A percentile compares a stretch with the other conserved stretches of the same genome.
phyloP scores from a whole-genome alignment of 2,329 filamentous ascomycete genomes.

The Talaromyces sp. region DNA sequence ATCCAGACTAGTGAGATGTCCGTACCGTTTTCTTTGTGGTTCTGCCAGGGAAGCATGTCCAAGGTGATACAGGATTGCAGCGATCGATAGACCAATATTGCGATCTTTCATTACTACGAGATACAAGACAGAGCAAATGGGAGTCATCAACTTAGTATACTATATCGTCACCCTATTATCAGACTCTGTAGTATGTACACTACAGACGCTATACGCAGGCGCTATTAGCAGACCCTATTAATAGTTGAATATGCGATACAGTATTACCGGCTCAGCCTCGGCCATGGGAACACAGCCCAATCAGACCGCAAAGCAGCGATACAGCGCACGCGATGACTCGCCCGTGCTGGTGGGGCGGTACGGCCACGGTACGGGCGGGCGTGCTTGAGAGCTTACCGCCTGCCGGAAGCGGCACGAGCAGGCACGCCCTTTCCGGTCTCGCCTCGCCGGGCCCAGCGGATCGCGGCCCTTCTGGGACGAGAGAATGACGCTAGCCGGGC shows the following conservation, averaged over 20 bases:
- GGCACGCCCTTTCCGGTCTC: conserved; percentile 5
- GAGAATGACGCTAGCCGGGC: neutral
- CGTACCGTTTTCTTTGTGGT: neutral
- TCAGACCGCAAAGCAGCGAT: neutral
- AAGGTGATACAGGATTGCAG: too few species aligned
- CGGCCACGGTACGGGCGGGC: neutral
- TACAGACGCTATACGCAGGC: neutral
- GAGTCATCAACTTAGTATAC: too few species aligned
- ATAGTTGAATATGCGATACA: neutral
- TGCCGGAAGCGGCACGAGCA: conserved; percentile 9
- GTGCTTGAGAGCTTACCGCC: conserved; percentile 4
- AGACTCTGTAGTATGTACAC: neutral
- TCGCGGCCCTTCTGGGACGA: neutral
- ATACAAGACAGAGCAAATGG: too few species aligned
- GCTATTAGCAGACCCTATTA: neutral
- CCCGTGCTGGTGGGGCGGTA: neutral
- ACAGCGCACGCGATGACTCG: neutral
- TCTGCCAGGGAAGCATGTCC: neutral
- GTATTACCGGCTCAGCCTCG: neutral
- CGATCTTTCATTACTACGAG: too few species aligned
- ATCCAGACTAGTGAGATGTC: neutral
- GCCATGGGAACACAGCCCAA: neutral
- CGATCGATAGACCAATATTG: too few species aligned
- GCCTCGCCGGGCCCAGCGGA: conserved; percentile 4
- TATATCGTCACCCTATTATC: too few species aligned